These are phyloP conservation scores for Stenogyne calaminthoides DNA, from an alignment of 305 asterid species.

Conservation along the genomic window DNA sequence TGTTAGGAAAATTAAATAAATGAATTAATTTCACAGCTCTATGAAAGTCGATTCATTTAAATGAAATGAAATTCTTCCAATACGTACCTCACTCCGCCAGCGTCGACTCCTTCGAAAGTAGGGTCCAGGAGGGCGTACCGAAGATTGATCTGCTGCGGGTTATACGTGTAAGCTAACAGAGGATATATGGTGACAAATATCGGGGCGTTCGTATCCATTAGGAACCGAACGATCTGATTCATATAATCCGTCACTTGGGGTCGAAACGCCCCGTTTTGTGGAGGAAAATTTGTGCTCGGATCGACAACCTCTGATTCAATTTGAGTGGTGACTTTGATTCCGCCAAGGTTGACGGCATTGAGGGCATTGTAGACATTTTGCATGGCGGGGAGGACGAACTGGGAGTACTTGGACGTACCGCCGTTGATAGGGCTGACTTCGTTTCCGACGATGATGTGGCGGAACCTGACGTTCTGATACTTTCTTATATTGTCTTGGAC, in stretches of 20 bases:
- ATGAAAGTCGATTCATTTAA: no score
- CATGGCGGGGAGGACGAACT: slow-evolving; percentile 13
- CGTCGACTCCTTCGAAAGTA: not conserved
- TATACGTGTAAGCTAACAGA: slow-evolving; percentile 22
- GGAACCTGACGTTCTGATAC: slow-evolving; percentile 38
- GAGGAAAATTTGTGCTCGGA: slow-evolving; percentile 31
- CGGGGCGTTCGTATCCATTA: slow-evolving; percentile 24
- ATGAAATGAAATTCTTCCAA: no score
- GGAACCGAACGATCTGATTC: slow-evolving; percentile 32
- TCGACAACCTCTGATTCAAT: slow-evolving; percentile 38
- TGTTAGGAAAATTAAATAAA: no score
- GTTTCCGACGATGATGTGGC: slow-evolving; percentile 56
- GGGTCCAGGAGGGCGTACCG: slow-evolving; percentile 29
- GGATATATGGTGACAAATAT: slow-evolving; percentile 39
- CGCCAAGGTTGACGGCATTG: slow-evolving; percentile 1
- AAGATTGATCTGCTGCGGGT: slow-evolving; percentile 25
- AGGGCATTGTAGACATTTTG: slow-evolving; percentile 15
- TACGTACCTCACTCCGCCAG: slow-evolving; percentile 18
- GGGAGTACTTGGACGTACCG: not conserved
- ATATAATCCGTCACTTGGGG: slow-evolving; percentile 24
- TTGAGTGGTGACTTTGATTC: slow-evolving; percentile 41
- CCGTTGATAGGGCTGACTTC: slow-evolving; percentile 36
- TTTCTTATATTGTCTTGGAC: slow-evolving; percentile 44
- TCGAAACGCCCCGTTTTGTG: slow-evolving; percentile 32
- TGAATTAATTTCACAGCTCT: no score